Conservation (phyloP, 768 basidiomycete species). For the Lactarius evosmus region DNA sequence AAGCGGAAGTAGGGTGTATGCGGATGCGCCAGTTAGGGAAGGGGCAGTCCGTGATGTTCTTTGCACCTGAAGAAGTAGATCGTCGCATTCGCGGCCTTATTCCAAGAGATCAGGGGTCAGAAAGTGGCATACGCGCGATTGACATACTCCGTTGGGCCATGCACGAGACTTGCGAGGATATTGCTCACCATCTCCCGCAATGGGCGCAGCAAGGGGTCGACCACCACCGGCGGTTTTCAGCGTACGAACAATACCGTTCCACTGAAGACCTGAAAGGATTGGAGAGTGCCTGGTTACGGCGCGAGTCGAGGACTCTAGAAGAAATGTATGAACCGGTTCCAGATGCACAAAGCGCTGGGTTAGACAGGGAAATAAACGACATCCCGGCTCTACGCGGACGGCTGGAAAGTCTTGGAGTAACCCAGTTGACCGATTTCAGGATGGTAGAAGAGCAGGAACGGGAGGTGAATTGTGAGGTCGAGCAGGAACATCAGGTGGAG, state of each 20-base stretch:
- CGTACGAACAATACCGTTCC: not conserved
- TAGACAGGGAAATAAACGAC: not conserved
- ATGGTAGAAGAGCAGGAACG: constrained; percentile 17
- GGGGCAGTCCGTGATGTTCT: constrained; percentile 14
- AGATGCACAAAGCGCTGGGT: not conserved
- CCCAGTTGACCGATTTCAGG: not conserved
- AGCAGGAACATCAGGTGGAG: not conserved
- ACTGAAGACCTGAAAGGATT: not conserved
- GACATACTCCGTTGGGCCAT: constrained; percentile 16
- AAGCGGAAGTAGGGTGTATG: constrained; percentile 4
- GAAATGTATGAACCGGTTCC: constrained; percentile 4
- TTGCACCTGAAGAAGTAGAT: constrained; percentile 12
- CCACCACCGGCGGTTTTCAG: not conserved
- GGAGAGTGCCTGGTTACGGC: not conserved
- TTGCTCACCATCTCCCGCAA: constrained; percentile 8
- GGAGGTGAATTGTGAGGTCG: constrained; percentile 3
- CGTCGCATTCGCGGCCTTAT: constrained; percentile 7
- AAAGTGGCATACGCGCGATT: not conserved
- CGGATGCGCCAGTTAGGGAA: constrained; percentile 11
- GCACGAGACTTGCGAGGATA: constrained; percentile 14
- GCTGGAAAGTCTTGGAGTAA: constrained; percentile 1
- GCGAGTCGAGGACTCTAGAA: constrained; percentile 1
- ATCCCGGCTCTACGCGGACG: not conserved
- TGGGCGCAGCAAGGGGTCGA: constrained; percentile 13
- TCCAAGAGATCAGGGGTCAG: not conserved